Evolutionary conservation across 371 early-diverging fungal genomes (phyloP).

Genomic region (Sporodiniella umbellata): DNA sequence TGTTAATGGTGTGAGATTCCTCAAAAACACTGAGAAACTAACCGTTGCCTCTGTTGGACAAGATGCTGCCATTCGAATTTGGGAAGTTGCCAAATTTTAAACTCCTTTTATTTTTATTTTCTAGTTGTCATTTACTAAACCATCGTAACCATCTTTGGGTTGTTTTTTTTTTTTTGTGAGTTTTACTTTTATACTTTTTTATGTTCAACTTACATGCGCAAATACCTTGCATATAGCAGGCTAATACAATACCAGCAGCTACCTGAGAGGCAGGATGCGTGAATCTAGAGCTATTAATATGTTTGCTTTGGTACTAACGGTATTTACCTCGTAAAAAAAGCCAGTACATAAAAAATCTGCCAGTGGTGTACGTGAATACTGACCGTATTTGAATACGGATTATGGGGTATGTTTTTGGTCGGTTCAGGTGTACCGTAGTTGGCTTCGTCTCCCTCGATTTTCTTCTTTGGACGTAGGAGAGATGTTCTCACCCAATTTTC

Average conservation of each 20-base stretch:
- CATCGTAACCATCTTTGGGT: slow-evolving; percentile 43
- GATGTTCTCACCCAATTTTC: slow-evolving; percentile 33
- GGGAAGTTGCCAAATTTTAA: slow-evolving; percentile 45
- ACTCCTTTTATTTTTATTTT: too few species aligned
- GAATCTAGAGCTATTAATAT: slow-evolving; percentile 41
- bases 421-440: neutral
- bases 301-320: neutral
- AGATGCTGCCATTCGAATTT: slow-evolving; percentile 81
- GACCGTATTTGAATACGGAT: slow-evolving; percentile 17
- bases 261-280: slow-evolving; percentile 68
- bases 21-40: slow-evolving; percentile 47
- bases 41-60: slow-evolving; percentile 74
- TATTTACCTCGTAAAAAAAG: slow-evolving; percentile 66
- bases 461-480: neutral
- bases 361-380: slow-evolving; percentile 80
- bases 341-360: slow-evolving; percentile 84
- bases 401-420: slow-evolving; percentile 2
- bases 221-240: slow-evolving; percentile 78
- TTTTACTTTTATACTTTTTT: too few species aligned
- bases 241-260: slow-evolving; percentile 73
- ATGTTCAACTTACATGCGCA: slow-evolving; percentile 40
- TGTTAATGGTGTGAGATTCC: slow-evolving; percentile 70
- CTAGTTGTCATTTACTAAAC: slow-evolving; percentile 29
- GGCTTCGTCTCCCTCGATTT: neutral
- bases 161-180: too few species aligned